Evolutionary conservation across 352 stramenopile genomes (phyloP).

Genomic region (Phytophthora hybrid): DNA sequence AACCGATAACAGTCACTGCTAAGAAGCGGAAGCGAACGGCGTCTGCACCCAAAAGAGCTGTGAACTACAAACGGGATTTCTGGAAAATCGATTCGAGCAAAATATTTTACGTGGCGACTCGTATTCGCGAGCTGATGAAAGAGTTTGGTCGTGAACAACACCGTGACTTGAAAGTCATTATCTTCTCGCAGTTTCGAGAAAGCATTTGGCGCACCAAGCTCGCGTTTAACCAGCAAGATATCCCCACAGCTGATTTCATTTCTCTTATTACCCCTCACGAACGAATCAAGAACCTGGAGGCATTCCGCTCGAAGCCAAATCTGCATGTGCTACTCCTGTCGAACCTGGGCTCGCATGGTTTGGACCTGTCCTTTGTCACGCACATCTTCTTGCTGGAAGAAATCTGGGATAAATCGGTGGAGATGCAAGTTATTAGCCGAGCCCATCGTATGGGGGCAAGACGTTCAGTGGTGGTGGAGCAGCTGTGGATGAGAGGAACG

Average conservation of each 20-base stretch:
- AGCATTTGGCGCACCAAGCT: constrained; percentile 73
- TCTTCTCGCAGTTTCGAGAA: constrained; percentile 79
- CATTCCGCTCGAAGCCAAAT: constrained; percentile 58
- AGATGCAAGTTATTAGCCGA: constrained; percentile 95
- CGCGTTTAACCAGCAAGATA: constrained; percentile 62
- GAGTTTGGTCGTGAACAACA: constrained; percentile 36
- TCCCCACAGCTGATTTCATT: constrained; percentile 68
- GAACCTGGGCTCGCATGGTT: constrained; percentile 93
- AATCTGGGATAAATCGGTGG: constrained; percentile 95
- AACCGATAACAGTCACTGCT: not conserved
- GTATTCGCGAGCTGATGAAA: constrained; percentile 57
- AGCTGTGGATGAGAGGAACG: constrained; percentile 84
- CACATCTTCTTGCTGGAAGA: constrained; percentile 97
- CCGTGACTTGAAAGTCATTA: constrained; percentile 64
- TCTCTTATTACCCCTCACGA: constrained; percentile 35
- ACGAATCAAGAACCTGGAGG: constrained; percentile 53
- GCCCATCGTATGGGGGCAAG: constrained; percentile 96
- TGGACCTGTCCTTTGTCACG: constrained; percentile 98
- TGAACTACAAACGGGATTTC: constrained; percentile 39
- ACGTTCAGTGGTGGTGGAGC: constrained; percentile 92
- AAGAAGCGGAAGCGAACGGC: constrained; percentile 15
- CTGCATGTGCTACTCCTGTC: constrained; percentile 93
- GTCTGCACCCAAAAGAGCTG: not conserved
- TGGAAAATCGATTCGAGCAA: constrained; percentile 55
- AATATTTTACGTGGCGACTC: constrained; percentile 62